Evolutionary conservation across 345 rosid species (phyloP), one percentile per base, ranked within the genome.

Genomic region (Salix viminalis): DNA sequence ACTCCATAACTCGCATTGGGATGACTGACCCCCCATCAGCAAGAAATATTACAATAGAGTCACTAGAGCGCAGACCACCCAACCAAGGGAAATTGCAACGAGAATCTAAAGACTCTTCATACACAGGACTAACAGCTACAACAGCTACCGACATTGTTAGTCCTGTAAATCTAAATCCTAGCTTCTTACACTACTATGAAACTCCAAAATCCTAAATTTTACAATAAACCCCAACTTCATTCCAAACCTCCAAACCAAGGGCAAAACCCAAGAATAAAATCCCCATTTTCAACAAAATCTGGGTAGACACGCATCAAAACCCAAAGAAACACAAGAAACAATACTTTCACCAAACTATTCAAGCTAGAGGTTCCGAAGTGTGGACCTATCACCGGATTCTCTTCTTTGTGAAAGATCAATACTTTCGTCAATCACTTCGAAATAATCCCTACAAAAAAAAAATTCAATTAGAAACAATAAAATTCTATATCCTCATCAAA

Each of bases 1-100:
- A 91, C 84, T 88, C 90, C 93, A 87, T 81, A 28, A 92, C 78
- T 69, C 65, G 78, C 87, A 89, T 86, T 1, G 93, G 92, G 73
- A 83, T 84, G 82, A 91, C 28, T 75, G 96, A 88, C 32, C 90
- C 91, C 74, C 80, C 87, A 76, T 84, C 82, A 73, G 89, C 83
- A 69, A 92, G 86, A 81, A 86, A 92, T 65, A 91, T 79, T 70
- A 88, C 77, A 84, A 94, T 88, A 0, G 91, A 74, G 71, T 87
- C 86, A 62, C 81, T 81, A 54, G 82, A 75, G 32, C 34, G 67
- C 75, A 77, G 84, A 76, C 79, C 85, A 73, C 64, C 71, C 54
- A 70, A 81, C 79, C 72, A 34, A 26, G 75, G 62, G 65, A 82
- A 69, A 75, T 71, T 70, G 48, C 87, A 89, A 72, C 67, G 80